A percentile compares a stretch with the other conserved stretches of the same genome.
Conservation (phyloP, 805 yeast genomes). For the Candida maesae region DNA sequence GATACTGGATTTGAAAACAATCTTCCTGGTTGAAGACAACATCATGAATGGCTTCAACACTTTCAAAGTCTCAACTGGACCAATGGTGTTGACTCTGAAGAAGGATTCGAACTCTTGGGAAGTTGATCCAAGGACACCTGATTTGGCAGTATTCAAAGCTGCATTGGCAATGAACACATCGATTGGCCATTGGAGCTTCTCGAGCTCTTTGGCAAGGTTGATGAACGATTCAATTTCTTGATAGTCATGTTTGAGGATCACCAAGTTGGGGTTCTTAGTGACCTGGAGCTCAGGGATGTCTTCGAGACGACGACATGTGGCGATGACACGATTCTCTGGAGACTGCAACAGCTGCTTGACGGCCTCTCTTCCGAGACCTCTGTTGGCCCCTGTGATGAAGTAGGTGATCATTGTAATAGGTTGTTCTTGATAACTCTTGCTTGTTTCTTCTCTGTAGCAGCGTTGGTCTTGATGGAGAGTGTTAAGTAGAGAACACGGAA, state of each 20-base stretch:
- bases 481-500: not conserved
- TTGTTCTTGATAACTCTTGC: no score
- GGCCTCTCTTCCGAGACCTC: conserved; percentile 24
- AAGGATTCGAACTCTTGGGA: conserved; percentile 20
- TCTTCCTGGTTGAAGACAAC: conserved; percentile 26
- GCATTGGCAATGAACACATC: conserved; percentile 37
- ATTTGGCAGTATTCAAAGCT: conserved; percentile 25
- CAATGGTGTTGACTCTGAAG: conserved; percentile 30
- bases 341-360: conserved; percentile 19
- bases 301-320: conserved; percentile 20
- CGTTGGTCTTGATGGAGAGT: not conserved
- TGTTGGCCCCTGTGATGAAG: conserved; percentile 27
- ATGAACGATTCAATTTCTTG: conserved; percentile 14
- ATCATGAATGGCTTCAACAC: conserved; percentile 29
- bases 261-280: conserved; percentile 22
- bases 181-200: conserved; percentile 22
- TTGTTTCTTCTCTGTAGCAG: no score
- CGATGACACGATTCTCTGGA: conserved; percentile 22
- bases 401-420: conserved; percentile 21
- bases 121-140: conserved; percentile 19
- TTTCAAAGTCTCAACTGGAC: conserved; percentile 31
- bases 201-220: conserved; percentile 18
- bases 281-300: conserved; percentile 16
- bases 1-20: conserved; percentile 29
- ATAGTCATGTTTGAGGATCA: conserved; percentile 22